phyloP scores from a whole-genome alignment of 371 early-diverging fungal genomes.

The Mucor piriformis region DNA sequence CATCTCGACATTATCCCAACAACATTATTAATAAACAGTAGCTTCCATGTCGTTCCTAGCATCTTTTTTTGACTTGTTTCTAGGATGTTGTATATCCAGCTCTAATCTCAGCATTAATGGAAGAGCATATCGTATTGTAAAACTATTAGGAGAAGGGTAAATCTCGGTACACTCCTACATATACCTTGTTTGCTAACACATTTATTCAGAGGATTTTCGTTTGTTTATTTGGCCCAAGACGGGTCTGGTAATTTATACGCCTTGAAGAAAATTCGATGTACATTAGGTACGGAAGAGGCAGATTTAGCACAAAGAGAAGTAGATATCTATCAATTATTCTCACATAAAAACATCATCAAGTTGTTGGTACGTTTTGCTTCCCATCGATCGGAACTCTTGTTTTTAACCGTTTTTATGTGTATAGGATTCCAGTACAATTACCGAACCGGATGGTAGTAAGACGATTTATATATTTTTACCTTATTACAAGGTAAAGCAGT shows the following conservation, averaged over 20 bases:
- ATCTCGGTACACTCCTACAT: no score
- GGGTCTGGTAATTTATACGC: constrained; percentile 61
- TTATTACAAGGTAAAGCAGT: constrained; percentile 54
- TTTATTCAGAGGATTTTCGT: constrained; percentile 69
- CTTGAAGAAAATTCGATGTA: constrained; percentile 73
- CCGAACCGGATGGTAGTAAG: constrained; percentile 61
- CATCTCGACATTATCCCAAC: no score
- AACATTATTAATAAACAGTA: no score
- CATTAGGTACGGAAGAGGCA: constrained; percentile 61
- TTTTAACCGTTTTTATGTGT: not conserved
- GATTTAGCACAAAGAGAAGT: constrained; percentile 62
- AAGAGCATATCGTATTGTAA: constrained; percentile 64
- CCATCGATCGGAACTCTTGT: not conserved
- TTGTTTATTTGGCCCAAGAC: constrained; percentile 72
- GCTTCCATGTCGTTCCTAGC: constrained; percentile 2
- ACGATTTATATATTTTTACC: constrained; percentile 69
- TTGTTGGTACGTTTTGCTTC: constrained; percentile 50
- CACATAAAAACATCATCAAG: constrained; percentile 68
- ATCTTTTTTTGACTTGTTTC: constrained; percentile 14
- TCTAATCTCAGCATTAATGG: constrained; percentile 70
- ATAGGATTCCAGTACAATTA: constrained; percentile 43
- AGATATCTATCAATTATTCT: constrained; percentile 59
- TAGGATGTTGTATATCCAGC: constrained; percentile 50
- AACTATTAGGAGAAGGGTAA: constrained; percentile 74
- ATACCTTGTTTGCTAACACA: no score